Conservation (phyloP, 352 stramenopile genomes). For the Phytophthora capsici region DNA sequence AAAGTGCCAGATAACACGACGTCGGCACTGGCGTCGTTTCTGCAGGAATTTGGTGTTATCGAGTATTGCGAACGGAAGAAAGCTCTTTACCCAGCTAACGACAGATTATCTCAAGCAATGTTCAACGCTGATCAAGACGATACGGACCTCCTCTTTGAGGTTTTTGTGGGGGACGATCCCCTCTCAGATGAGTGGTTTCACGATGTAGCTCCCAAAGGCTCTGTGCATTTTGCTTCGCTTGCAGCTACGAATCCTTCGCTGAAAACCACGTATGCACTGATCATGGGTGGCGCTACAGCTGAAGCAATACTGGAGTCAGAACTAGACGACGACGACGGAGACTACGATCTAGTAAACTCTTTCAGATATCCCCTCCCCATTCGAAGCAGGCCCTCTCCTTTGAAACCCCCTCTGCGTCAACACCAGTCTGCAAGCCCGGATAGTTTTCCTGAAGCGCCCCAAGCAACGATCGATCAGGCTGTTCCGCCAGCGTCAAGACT, state of each 20-base stretch:
- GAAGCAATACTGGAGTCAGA: conserved; percentile 45
- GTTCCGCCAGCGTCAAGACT: conserved; percentile 3
- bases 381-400: conserved; percentile 11
- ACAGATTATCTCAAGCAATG: conserved; percentile 42
- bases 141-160: conserved; percentile 50
- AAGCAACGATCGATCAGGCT: neutral
- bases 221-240: neutral
- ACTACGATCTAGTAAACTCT: conserved; percentile 37
- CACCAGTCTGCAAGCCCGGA: conserved; percentile 1
- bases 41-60: conserved; percentile 45
- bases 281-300: conserved; percentile 37
- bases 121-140: conserved; percentile 50
- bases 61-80: conserved; percentile 55
- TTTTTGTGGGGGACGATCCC: conserved; percentile 43
- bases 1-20: conserved; percentile 12
- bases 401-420: conserved; percentile 6
- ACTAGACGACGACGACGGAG: conserved; percentile 31
- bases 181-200: conserved; percentile 55
- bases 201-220: conserved; percentile 17
- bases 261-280: conserved; percentile 34
- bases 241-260: neutral
- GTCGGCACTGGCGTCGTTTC: conserved; percentile 11
- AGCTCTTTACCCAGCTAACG: conserved; percentile 27
- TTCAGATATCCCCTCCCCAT: conserved; percentile 38
- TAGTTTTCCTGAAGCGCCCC: conserved; percentile 4